These are phyloP conservation scores for Falciphora oryzae DNA, from an alignment of 2,329 filamentous ascomycete genomes.

Conservation along the genomic window DNA sequence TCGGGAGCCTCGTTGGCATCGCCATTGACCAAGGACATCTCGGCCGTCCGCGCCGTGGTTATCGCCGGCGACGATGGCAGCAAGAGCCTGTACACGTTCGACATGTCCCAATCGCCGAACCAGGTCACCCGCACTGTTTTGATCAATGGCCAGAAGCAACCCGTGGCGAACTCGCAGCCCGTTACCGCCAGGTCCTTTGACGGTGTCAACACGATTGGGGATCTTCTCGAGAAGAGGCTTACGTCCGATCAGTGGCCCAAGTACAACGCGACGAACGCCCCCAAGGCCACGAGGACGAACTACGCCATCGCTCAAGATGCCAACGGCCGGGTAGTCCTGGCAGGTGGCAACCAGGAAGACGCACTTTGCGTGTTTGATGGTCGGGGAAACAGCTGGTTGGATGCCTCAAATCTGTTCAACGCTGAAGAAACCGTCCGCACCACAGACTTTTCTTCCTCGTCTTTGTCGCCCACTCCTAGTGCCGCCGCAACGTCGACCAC, in stretches of 20 bases:
- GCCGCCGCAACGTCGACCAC: constrained; percentile 20
- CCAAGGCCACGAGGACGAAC: constrained; percentile 55
- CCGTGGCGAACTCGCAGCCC: constrained; percentile 39
- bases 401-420: constrained; percentile 59
- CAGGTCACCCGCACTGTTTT: constrained; percentile 65
- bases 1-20: constrained; percentile 58
- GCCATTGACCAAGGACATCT: constrained; percentile 53
- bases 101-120: constrained; percentile 70
- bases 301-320: constrained; percentile 66
- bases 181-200: constrained; percentile 32
- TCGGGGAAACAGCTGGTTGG: constrained; percentile 69
- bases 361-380: constrained; percentile 74
- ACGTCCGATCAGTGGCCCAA: constrained; percentile 63
- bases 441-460: constrained; percentile 25
- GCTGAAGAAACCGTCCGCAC: constrained; percentile 34
- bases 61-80: constrained; percentile 69
- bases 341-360: constrained; percentile 64
- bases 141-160: constrained; percentile 52
- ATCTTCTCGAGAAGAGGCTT: constrained; percentile 35
- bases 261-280: constrained; percentile 72
- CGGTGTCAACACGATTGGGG: constrained; percentile 25
- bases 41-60: constrained; percentile 54
- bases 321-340: constrained; percentile 66
- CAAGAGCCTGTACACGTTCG: constrained; percentile 73
- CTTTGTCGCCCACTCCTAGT: constrained; percentile 23